phyloP scores from a whole-genome alignment of 2,329 filamentous ascomycete genomes.

The Cryphonectria radicalis region DNA sequence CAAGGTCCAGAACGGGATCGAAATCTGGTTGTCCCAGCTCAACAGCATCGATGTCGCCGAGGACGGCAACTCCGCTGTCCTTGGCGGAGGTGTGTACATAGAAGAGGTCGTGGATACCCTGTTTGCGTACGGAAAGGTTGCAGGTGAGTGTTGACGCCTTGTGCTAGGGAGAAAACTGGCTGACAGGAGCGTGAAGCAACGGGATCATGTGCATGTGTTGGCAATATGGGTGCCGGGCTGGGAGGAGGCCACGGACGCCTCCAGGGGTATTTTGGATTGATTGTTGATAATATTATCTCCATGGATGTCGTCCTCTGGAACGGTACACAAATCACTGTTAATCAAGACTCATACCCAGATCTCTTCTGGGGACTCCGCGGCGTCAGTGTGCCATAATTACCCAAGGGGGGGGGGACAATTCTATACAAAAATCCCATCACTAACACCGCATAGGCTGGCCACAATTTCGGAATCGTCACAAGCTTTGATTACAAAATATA shows the following conservation, averaged over 20 bases:
- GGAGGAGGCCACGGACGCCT: constrained; percentile 63
- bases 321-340: constrained; percentile 45
- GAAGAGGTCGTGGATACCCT: constrained; percentile 52
- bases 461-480: constrained; percentile 64
- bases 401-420: background rate
- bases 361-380: constrained; percentile 63
- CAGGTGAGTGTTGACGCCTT: background rate
- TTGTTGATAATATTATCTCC: constrained; percentile 57
- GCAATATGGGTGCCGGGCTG: constrained; percentile 48
- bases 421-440: background rate
- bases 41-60: constrained; percentile 46
- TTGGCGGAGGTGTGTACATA: constrained; percentile 52
- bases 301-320: constrained; percentile 56
- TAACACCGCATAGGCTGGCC: constrained; percentile 46
- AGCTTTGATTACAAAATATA: constrained; percentile 53
- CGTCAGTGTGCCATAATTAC: background rate
- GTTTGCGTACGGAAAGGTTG: constrained; percentile 55
- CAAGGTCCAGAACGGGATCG: constrained; percentile 53
- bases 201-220: constrained; percentile 56
- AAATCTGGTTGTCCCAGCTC: constrained; percentile 52
- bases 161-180: no score
- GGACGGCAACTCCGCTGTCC: constrained; percentile 50
- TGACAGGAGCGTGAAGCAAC: constrained; percentile 40
- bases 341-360: constrained; percentile 45
- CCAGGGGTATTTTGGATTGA: constrained; percentile 57